phyloP scores from a whole-genome alignment of 768 basidiomycete species.

The Tulasnella sp. region DNA sequence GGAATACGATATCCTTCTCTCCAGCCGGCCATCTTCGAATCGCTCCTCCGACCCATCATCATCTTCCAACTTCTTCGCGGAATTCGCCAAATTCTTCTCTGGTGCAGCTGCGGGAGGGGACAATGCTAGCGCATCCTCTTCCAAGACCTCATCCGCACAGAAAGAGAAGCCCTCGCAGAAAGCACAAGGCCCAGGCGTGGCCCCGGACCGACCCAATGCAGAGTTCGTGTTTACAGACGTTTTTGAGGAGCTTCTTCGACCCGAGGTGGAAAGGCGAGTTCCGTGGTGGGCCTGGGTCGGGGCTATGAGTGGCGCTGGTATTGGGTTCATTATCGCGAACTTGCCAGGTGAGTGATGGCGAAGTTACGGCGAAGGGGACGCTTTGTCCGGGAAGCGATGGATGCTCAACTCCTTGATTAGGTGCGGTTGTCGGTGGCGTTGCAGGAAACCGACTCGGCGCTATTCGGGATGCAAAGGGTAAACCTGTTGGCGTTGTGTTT shows the following conservation, averaged over 20 bases:
- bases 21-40: constrained; percentile 35
- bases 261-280: constrained; percentile 63
- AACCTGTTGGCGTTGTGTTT: constrained; percentile 87
- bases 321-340: constrained; percentile 61
- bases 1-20: constrained; percentile 34
- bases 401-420: constrained; percentile 2
- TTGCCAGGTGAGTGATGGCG: constrained; percentile 44
- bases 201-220: constrained; percentile 54
- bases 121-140: constrained; percentile 25
- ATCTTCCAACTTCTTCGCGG: constrained; percentile 65
- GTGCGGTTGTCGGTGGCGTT: constrained; percentile 74
- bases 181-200: constrained; percentile 29
- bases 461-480: constrained; percentile 85
- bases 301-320: constrained; percentile 54
- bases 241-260: constrained; percentile 84
- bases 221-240: constrained; percentile 81
- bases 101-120: constrained; percentile 31
- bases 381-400: not conserved
- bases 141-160: constrained; percentile 24
- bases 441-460: constrained; percentile 90
- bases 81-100: constrained; percentile 67
- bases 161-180: constrained; percentile 11
- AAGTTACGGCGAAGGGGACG: not conserved
- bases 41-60: constrained; percentile 56
- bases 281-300: constrained; percentile 74